phyloP scores from a whole-genome alignment of 208 protist species.

The Histomonas meleagridis region DNA sequence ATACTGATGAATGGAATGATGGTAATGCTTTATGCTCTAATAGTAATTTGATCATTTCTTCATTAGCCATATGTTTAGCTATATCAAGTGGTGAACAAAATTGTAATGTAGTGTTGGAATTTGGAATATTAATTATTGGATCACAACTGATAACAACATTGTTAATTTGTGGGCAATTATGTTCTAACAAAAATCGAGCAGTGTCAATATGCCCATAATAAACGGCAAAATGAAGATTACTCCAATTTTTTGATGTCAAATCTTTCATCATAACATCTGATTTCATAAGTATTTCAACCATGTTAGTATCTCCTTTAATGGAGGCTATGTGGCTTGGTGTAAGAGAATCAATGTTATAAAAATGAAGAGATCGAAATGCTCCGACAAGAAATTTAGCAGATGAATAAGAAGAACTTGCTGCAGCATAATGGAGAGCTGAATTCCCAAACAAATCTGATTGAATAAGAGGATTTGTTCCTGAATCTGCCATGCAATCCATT shows the following conservation, averaged over 20 bases:
- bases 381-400: background rate
- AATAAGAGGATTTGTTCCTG: no score
- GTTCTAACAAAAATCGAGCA: background rate
- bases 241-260: background rate
- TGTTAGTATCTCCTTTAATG: background rate
- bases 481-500: no score
- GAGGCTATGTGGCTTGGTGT: background rate
- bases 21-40: background rate
- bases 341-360: background rate
- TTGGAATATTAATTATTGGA: no score
- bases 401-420: background rate
- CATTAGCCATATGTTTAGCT: background rate
- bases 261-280: background rate
- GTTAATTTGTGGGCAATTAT: background rate
- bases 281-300: background rate
- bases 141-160: background rate
- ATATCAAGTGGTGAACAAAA: background rate
- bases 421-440: constrained; percentile 8
- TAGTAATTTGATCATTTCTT: background rate
- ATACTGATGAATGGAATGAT: background rate
- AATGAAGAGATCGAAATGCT: background rate
- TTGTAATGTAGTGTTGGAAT: background rate
- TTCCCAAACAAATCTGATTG: constrained; percentile 26
- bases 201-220: background rate
- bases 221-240: background rate